A percentile compares a stretch with the other conserved stretches of the same genome.
These are phyloP conservation scores for Pelargonium fulgidum DNA, from an alignment of 441 rosid genomes.

Conservation along the genomic window DNA sequence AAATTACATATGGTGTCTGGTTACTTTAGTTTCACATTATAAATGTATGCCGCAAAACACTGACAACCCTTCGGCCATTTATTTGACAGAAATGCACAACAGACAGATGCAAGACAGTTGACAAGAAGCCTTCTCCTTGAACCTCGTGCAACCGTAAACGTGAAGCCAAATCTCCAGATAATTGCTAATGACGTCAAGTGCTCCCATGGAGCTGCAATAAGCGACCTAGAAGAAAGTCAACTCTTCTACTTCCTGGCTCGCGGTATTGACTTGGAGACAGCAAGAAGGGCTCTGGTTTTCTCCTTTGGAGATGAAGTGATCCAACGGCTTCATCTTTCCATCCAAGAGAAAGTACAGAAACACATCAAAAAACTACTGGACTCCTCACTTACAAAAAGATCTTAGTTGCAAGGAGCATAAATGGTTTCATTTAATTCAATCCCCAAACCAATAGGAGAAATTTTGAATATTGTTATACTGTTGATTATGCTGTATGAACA, in stretches of 20 bases:
- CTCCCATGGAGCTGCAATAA: slow-evolving; percentile 92
- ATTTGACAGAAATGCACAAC: slow-evolving; percentile 64
- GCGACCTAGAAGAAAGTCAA: slow-evolving; percentile 82
- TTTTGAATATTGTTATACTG: not conserved
- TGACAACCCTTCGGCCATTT: not conserved
- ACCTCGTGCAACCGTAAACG: slow-evolving; percentile 72
- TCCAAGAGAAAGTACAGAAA: slow-evolving; percentile 43
- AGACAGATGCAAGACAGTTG: slow-evolving; percentile 78
- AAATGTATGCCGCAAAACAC: not conserved
- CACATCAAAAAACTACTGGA: slow-evolving; percentile 52
- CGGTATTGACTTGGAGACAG: slow-evolving; percentile 62
- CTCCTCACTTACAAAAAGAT: slow-evolving; percentile 20
- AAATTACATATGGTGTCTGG: too few species aligned
- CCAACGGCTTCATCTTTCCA: slow-evolving; percentile 36
- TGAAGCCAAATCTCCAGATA: slow-evolving; percentile 90
- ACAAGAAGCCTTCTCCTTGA: slow-evolving; percentile 75
- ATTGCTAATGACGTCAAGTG: slow-evolving; percentile 84
- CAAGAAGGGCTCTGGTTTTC: slow-evolving; percentile 70
- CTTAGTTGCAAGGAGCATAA: not conserved
- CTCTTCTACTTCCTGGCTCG: slow-evolving; percentile 85
- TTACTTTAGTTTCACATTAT: not conserved
- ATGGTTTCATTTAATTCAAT: not conserved
- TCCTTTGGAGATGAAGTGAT: slow-evolving; percentile 81
- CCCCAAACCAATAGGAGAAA: not conserved
- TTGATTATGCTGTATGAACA: too few species aligned